Percentiles rank a stretch among this genome's conserved stretches.
Conservation (phyloP, 164 flowering plant genomes). For the Aristolochia contorta region DNA sequence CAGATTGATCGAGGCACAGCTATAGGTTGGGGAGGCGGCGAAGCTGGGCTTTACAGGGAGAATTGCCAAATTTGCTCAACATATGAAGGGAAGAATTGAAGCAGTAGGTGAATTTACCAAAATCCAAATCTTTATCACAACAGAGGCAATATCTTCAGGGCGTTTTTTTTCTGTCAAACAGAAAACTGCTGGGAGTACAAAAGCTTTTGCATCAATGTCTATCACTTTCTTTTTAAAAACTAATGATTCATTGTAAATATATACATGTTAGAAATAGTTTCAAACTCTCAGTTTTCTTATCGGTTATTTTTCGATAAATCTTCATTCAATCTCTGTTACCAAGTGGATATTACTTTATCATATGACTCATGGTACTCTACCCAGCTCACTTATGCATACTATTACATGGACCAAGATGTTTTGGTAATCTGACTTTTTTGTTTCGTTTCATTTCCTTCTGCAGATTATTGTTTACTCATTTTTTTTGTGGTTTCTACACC, state of each 20-base stretch:
- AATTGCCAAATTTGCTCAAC: constrained; percentile 93
- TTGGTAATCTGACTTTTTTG: too few species aligned
- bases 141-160: constrained; percentile 94
- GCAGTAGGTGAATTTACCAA: constrained; percentile 99
- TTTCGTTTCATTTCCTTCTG: too few species aligned
- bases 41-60: constrained; percentile 87
- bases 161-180: constrained; percentile 87
- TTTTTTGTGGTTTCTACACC: too few species aligned
- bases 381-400: too few species aligned
- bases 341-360: too few species aligned
- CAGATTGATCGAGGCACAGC: constrained; percentile 97
- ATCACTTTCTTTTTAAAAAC: too few species aligned
- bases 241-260: too few species aligned
- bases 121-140: constrained; percentile 63
- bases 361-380: too few species aligned
- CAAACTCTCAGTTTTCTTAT: neutral
- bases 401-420: too few species aligned
- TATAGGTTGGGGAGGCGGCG: constrained; percentile 83
- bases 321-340: neutral
- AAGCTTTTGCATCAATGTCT: neutral
- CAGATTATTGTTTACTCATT: too few species aligned
- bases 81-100: constrained; percentile 72
- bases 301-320: neutral
- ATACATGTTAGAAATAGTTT: neutral
- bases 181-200: constrained; percentile 62